Evolutionary conservation across 495 filamentous ascomycete genomes (phyloP), one percentile per base, ranked within the genome.

Genomic region (Terfezia claveryi): DNA sequence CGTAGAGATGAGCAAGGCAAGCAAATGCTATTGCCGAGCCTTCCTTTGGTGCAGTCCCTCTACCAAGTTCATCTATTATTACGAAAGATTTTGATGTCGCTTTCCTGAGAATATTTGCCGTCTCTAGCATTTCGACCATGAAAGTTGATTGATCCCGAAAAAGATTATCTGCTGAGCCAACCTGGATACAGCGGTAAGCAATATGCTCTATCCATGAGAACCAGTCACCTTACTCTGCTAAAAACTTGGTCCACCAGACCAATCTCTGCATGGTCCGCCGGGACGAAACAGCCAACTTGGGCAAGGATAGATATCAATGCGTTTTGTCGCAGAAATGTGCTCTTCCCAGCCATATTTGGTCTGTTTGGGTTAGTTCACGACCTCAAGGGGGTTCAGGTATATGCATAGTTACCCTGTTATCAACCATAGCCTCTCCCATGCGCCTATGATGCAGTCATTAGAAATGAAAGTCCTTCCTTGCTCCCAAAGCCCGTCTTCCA

Each of bases 321-420:
- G 68, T 93, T 95, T 56, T 95, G 91, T 2, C 92, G 80, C 3
- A 98, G 72, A 63, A 92, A 98, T 0, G 91, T 98, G 64, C 80
- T 86, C 69, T 98, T 98, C 36, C 91, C 91, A 7, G 81, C 92
- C 91, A 98, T 98, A 70, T 98, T 98, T n/a, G 92, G 91, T 0
- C 63, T 65, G n/a, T 27, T 16, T 10, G 23, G 20, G 37, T 27
- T 32, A 27, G 16, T 54, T 32, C 8, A 55, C 27, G 37, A 54
- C 38, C 32, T 20, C 23, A 50, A 11, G 17, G 16, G 52, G 10
- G 12, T 36, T 37, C 23, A 12, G 50, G 50, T 52, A 16, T 12
- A 36, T 52, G 23, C 10, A 27, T 50, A 54, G 12, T n/a, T 53
- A 64, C 62, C 91, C 91, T 0, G 89, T 95, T 58, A 98, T 83